These are phyloP conservation scores for Marasmius sp. DNA, from an alignment of 1,284 basidiomycete species.

Conservation along the genomic window DNA sequence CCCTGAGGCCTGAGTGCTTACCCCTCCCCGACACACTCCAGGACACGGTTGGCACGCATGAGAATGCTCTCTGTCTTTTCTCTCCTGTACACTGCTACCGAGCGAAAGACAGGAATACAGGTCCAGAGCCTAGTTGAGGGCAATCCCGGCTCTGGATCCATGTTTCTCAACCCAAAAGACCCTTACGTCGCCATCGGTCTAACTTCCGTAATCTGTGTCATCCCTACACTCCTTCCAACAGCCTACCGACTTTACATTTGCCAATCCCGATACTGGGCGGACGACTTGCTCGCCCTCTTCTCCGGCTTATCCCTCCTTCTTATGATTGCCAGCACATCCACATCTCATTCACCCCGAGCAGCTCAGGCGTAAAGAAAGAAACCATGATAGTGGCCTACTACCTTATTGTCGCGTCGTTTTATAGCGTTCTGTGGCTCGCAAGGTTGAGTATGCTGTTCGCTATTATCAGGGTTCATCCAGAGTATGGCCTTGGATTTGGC, in stretches of 20 bases:
- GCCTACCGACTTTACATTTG: not conserved
- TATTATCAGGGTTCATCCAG: not conserved
- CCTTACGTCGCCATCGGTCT: not conserved
- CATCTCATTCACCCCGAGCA: not conserved
- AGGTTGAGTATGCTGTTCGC: not conserved
- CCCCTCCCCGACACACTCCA: no score
- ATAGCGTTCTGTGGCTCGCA: not conserved
- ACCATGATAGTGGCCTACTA: not conserved
- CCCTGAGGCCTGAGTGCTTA: no score
- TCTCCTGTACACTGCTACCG: no score
- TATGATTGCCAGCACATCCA: not conserved
- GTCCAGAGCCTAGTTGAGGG: no score
- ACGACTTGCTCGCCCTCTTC: not conserved
- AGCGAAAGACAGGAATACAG: no score
- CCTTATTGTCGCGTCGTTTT: not conserved
- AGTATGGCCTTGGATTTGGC: not conserved
- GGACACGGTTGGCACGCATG: no score
- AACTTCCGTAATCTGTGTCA: not conserved
- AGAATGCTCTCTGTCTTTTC: no score
- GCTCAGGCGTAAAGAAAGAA: not conserved
- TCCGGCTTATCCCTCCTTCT: not conserved
- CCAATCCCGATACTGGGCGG: not conserved
- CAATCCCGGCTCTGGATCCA: no score
- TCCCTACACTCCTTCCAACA: not conserved
- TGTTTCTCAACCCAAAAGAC: not conserved